Conservation (phyloP, 2,329 filamentous ascomycete genomes). For the Colletotrichum noveboracense region DNA sequence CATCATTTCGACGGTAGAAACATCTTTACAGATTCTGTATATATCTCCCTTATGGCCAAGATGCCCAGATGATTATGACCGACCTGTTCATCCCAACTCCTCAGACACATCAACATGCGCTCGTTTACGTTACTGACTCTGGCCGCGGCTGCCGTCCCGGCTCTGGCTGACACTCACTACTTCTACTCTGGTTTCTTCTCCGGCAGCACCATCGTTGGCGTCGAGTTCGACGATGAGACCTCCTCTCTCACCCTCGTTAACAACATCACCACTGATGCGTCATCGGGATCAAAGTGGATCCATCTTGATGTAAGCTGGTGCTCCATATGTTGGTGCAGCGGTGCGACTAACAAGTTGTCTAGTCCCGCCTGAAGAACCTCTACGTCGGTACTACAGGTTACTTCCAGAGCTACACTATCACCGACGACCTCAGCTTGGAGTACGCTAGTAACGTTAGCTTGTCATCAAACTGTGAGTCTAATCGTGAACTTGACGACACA, state of each 20-base stretch:
- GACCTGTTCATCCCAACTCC: neutral
- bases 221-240: slow-evolving; percentile 28
- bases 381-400: slow-evolving; percentile 8
- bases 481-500: neutral
- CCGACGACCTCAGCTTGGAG: slow-evolving; percentile 1
- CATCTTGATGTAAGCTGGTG: slow-evolving; percentile 18
- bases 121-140: neutral
- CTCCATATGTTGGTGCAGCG: no score
- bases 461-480: slow-evolving; percentile 16
- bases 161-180: slow-evolving; percentile 3
- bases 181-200: slow-evolving; percentile 12
- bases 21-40: neutral
- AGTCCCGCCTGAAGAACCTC: slow-evolving; percentile 10
- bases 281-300: slow-evolving; percentile 25
- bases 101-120: neutral
- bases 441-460: slow-evolving; percentile 10
- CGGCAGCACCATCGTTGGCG: neutral
- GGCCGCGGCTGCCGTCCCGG: neutral
- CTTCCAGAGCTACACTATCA: slow-evolving; percentile 10
- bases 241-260: slow-evolving; percentile 25
- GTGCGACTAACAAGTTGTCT: rapidly evolving
- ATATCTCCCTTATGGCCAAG: neutral
- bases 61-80: neutral
- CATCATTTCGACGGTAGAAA: neutral
- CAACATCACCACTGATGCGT: slow-evolving; percentile 24